Conservation (phyloP, 208 protist species). For the Wallacemonas sp. region DNA sequence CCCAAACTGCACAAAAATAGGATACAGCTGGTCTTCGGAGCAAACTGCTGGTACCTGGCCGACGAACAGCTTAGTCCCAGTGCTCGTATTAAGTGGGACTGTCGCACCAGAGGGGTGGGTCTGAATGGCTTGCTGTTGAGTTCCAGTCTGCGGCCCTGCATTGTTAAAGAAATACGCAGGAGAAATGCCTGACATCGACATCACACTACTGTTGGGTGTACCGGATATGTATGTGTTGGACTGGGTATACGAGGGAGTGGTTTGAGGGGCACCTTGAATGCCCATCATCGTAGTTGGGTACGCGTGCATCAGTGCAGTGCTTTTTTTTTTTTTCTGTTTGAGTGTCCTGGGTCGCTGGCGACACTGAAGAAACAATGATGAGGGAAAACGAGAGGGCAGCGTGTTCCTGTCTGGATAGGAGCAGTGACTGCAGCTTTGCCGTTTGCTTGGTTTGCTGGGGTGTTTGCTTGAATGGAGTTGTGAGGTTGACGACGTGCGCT, state of each 20-base stretch:
- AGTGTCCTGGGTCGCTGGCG: no score
- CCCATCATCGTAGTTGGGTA: not conserved
- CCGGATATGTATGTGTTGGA: slow-evolving; percentile 1
- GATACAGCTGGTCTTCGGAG: slow-evolving; percentile 77
- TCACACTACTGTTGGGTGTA: slow-evolving; percentile 9
- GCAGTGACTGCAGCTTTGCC: not conserved
- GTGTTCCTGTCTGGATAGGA: no score
- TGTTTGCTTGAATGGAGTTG: no score
- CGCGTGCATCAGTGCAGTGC: not conserved
- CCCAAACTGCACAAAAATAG: slow-evolving; percentile 73
- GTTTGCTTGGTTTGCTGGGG: not conserved
- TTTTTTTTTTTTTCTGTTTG: not conserved
- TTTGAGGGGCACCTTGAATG: not conserved
- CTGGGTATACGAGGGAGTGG: not conserved
- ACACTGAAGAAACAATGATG: no score
- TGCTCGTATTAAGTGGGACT: slow-evolving; percentile 35
- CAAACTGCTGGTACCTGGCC: slow-evolving; percentile 86
- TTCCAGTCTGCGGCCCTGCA: slow-evolving; percentile 3
- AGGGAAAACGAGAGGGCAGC: no score
- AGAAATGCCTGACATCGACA: slow-evolving; percentile 6
- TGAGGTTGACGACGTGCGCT: no score
- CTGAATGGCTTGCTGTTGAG: slow-evolving; percentile 12
- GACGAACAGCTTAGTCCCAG: slow-evolving; percentile 85
- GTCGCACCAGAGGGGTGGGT: not conserved
- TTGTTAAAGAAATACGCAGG: not conserved